These are phyloP conservation scores for Cercophora sp. DNA, from an alignment of 495 filamentous ascomycete genomes.

Conservation along the genomic window DNA sequence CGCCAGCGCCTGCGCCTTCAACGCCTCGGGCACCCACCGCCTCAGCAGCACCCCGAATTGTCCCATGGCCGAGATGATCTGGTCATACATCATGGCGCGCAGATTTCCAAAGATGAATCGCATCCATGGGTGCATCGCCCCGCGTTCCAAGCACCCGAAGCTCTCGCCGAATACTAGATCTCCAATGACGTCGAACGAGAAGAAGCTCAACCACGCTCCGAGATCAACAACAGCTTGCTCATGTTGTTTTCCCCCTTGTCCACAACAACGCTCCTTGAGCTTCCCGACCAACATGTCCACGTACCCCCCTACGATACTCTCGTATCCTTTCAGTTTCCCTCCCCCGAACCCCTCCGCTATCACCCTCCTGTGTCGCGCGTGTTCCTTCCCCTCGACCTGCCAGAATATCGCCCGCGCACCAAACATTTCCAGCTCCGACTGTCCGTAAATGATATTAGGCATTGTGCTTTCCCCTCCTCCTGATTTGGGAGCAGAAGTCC, in stretches of 20 bases:
- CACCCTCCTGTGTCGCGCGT: constrained; percentile 39
- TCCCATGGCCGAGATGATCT: constrained; percentile 27
- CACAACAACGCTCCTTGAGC: too few relatives aligned
- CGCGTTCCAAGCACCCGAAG: constrained; percentile 45
- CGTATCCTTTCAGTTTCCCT: constrained; percentile 38
- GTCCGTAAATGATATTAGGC: constrained; percentile 29
- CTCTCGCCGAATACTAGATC: constrained; percentile 55
- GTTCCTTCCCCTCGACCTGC: constrained; percentile 19
- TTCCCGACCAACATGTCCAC: too few relatives aligned
- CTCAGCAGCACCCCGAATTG: constrained; percentile 14
- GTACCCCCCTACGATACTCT: too few relatives aligned
- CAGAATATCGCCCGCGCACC: neutral
- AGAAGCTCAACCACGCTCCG: too few relatives aligned
- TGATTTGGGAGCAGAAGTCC: constrained; percentile 35
- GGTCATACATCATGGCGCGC: constrained; percentile 6
- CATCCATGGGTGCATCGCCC: constrained; percentile 37
- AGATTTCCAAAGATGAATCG: constrained; percentile 24
- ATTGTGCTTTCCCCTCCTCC: neutral
- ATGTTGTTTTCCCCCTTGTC: too few relatives aligned
- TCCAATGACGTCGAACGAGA: too few relatives aligned
- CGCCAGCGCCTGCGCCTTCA: neutral
- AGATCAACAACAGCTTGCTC: too few relatives aligned
- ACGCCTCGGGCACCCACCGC: constrained; percentile 2
- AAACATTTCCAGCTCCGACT: constrained; percentile 12
- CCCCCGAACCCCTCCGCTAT: constrained; percentile 50